phyloP scores from a whole-genome alignment of 257 asterid species.

The Solanum paucissectum region DNA sequence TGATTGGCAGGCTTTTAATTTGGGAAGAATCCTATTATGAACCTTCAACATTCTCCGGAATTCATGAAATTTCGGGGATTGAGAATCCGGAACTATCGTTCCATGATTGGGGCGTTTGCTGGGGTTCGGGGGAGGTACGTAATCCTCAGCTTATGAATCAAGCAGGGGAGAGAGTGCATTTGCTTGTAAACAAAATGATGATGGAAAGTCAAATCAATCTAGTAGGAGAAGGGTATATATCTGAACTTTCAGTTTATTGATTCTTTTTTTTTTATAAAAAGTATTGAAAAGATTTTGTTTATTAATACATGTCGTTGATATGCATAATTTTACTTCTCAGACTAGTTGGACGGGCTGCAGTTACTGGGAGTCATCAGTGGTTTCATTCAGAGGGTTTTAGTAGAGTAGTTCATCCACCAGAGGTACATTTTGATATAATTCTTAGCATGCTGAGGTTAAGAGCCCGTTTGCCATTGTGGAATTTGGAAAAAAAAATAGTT shows the following conservation, averaged over 20 bases:
- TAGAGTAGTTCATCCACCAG: conserved; percentile 50
- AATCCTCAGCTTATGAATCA: conserved; percentile 12
- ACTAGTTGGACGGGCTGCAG: conserved; percentile 73
- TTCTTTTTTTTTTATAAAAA: neutral
- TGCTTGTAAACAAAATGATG: conserved; percentile 89
- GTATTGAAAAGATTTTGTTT: neutral
- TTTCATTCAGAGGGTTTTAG: conserved; percentile 38
- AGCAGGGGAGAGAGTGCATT: conserved; percentile 42
- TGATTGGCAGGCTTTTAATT: conserved; percentile 61
- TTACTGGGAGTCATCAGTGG: conserved; percentile 85
- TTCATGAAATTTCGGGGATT: conserved; percentile 15
- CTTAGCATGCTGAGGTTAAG: neutral
- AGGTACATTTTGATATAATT: conserved; percentile 33
- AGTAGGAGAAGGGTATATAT: conserved; percentile 77
- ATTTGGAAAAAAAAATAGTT: neutral
- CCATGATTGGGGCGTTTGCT: conserved; percentile 11
- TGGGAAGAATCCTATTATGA: conserved; percentile 88
- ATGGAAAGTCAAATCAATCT: conserved; percentile 58
- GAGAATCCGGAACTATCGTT: conserved; percentile 11
- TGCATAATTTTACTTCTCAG: conserved; percentile 25
- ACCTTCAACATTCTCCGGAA: conserved; percentile 18
- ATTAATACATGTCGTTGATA: neutral
- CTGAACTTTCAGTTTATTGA: neutral
- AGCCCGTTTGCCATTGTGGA: neutral
- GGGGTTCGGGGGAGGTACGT: conserved; percentile 2